Percentiles rank a stretch among this genome's conserved stretches.
Evolutionary conservation across 208 protist species (phyloP).

Genomic region (Wallacemonas sp.): DNA sequence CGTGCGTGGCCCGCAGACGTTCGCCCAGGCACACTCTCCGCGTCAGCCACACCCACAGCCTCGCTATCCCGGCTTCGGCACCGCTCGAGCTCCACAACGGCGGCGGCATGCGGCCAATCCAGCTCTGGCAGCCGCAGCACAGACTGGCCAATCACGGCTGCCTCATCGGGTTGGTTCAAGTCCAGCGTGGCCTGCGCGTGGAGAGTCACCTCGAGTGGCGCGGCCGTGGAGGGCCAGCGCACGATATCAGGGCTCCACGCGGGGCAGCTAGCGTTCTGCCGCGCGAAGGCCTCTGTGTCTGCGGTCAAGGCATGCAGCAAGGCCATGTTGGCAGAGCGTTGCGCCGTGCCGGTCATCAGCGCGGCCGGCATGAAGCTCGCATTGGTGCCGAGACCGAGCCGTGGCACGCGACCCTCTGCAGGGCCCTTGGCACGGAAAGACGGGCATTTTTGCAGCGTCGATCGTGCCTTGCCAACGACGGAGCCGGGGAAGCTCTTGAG

Average conservation of each 20-base stretch:
- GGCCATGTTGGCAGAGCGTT: slow-evolving; percentile 34
- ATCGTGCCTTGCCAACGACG: slow-evolving; percentile 27
- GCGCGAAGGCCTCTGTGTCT: slow-evolving; percentile 15
- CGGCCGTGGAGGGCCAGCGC: not conserved
- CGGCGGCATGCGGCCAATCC: slow-evolving; percentile 9
- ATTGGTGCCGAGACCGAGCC: slow-evolving; percentile 27
- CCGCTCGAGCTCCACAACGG: not conserved
- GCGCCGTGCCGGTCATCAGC: slow-evolving; percentile 21
- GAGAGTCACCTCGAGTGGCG: slow-evolving; percentile 13
- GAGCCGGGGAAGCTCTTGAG: slow-evolving; percentile 39
- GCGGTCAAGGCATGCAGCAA: slow-evolving; percentile 38
- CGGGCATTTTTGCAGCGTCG: slow-evolving; percentile 41
- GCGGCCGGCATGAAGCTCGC: slow-evolving; percentile 24
- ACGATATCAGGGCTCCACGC: not conserved
- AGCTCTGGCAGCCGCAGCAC: slow-evolving; percentile 1
- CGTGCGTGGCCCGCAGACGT: slow-evolving; percentile 8
- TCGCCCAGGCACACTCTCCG: not conserved
- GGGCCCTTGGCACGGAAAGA: slow-evolving; percentile 31
- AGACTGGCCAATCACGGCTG: slow-evolving; percentile 4
- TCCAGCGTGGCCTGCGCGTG: slow-evolving; percentile 12
- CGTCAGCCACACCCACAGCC: not conserved
- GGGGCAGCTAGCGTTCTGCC: not conserved
- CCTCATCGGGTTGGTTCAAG: slow-evolving; percentile 12
- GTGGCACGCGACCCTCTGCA: slow-evolving; percentile 24
- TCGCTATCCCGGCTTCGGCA: not conserved